These are phyloP conservation scores for Kwoniella botswanensis DNA, from an alignment of 768 basidiomycete species.

Conservation along the genomic window DNA sequence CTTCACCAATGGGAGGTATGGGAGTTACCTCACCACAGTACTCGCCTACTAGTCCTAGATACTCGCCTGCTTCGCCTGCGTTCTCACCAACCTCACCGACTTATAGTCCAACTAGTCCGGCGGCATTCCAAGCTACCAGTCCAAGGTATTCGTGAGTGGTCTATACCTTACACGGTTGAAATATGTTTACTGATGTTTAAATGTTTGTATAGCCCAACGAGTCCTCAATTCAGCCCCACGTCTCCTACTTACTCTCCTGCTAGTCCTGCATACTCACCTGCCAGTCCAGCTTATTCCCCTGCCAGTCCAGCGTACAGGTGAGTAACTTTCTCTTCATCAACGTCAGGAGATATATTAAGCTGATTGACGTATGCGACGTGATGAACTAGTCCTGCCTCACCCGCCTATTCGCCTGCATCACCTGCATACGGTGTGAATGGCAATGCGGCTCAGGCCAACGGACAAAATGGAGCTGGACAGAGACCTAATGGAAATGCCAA, in stretches of 20 bases:
- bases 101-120: conserved; percentile 52
- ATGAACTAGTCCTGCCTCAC: conserved; percentile 33
- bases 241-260: conserved; percentile 87
- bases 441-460: conserved; percentile 6
- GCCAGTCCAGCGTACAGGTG: conserved; percentile 75
- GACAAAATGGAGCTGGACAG: conserved; percentile 1
- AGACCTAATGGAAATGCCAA: conserved; percentile 2
- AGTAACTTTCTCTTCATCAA: background rate
- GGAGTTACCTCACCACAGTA: conserved; percentile 53
- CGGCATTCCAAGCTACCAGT: conserved; percentile 49
- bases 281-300: conserved; percentile 91
- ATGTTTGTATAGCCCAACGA: conserved; percentile 72
- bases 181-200: conserved; percentile 77
- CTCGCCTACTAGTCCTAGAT: conserved; percentile 53
- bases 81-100: conserved; percentile 56
- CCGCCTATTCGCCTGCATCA: conserved; percentile 43
- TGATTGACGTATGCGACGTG: too few relatives aligned
- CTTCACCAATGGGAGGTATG: conserved; percentile 40
- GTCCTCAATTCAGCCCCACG: conserved; percentile 87
- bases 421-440: conserved; percentile 28
- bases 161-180: conserved; percentile 54
- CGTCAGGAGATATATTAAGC: too few relatives aligned
- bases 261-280: conserved; percentile 88
- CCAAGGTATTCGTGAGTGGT: conserved; percentile 59
- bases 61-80: conserved; percentile 36